Evolutionary conservation across 257 asterid genomes (phyloP), one percentile per base, ranked within the genome.

Genomic region (Scutellaria galericulata): DNA sequence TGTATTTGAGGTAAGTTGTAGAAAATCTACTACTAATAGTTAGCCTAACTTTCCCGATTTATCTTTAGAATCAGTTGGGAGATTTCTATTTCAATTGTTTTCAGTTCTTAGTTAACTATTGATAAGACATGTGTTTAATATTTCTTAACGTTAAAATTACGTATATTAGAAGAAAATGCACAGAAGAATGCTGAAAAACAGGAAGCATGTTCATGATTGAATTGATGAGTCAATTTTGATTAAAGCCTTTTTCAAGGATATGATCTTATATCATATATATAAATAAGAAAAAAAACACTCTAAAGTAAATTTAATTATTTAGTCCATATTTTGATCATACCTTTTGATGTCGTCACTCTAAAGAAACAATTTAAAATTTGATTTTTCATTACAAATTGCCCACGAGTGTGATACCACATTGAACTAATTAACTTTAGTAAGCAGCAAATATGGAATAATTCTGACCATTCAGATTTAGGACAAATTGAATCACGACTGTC

Each of bases 201-300:
- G 79, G 79, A 45, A 73, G 59, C 77, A 80, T 62, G 54, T 42
- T 55, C 55, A 63, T 51, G 55, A 22, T 51, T 55, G 62, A 42
- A 57, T 39, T 67, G 40, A 71, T 59, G 68, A 46, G 44, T 51
- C 51, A 66, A 42, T 44, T 27, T 9, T 64, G 60, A 78, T 64
- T 46, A 37, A 15, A 66, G 51, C 37, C 4, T 60, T 58, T 54
- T 47, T 51, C 14, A 42, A 3, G 51, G 22, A 52, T n/a, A 31
- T 18, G 24, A 51, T 52, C 31, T n/a, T 52, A 52, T 52, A n/a
- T 50, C 55, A 50, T n/a, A 31, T 31, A 31, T 3, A 31, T 31
- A 31, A 31, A 31, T 1, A 31, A 31, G 5, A 31, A 31, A 31
- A 31, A 31, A 31, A n/a, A n/a, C n/a, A 31, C 37, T 0, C 35